phyloP scores from a whole-genome alignment of 352 stramenopile genomes.

The Phytophthora pistaciae region DNA sequence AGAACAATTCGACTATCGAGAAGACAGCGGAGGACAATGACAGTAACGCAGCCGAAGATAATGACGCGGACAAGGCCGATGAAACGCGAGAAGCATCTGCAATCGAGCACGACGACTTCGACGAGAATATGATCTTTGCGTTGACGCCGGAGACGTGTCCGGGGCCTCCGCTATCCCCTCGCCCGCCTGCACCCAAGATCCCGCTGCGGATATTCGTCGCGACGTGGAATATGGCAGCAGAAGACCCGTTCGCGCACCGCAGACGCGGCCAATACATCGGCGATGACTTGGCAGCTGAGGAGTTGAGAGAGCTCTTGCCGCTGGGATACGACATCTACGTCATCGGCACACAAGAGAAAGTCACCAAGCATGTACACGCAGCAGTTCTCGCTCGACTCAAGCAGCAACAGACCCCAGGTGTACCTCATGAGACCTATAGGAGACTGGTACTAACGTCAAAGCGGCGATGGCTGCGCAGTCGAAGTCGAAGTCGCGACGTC shows the following conservation, averaged over 20 bases:
- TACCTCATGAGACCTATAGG: slow-evolving; percentile 24
- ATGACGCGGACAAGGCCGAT: background rate
- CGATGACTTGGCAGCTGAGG: slow-evolving; percentile 39
- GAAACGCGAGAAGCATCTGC: background rate
- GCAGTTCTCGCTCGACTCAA: slow-evolving; percentile 63
- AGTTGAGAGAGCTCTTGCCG: slow-evolving; percentile 58
- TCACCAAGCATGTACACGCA: slow-evolving; percentile 67
- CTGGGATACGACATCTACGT: slow-evolving; percentile 82
- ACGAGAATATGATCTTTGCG: slow-evolving; percentile 36
- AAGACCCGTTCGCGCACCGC: slow-evolving; percentile 59
- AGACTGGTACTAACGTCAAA: slow-evolving; percentile 34
- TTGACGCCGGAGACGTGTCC: slow-evolving; percentile 48
- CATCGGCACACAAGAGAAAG: slow-evolving; percentile 76
- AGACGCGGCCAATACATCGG: slow-evolving; percentile 55
- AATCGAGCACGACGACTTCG: slow-evolving; percentile 30
- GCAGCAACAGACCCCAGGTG: slow-evolving; percentile 9
- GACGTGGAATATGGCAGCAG: slow-evolving; percentile 81
- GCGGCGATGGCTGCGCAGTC: background rate
- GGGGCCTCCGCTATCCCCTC: slow-evolving; percentile 12
- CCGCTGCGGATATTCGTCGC: slow-evolving; percentile 69
- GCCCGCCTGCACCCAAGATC: slow-evolving; percentile 1
- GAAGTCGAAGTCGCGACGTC: slow-evolving; percentile 1
- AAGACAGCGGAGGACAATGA: background rate
- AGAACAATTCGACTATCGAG: background rate
- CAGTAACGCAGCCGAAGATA: background rate